phyloP scores from a whole-genome alignment of 2,329 filamentous ascomycete genomes.

The Colletotrichum kahawae region DNA sequence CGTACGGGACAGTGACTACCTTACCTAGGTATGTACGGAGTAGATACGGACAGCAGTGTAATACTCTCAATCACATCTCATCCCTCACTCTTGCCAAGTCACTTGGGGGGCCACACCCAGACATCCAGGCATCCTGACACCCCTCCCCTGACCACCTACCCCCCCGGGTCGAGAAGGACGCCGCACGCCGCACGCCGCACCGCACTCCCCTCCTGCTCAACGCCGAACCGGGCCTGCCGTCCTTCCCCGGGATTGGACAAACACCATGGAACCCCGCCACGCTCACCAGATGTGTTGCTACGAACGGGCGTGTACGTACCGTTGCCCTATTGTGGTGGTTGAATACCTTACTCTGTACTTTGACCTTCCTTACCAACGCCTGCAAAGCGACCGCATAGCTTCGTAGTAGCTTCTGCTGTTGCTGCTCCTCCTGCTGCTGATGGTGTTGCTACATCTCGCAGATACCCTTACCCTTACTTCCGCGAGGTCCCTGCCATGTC shows the following conservation, averaged over 20 bases:
- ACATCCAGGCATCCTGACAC: conserved; percentile 19
- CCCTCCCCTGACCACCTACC: background rate
- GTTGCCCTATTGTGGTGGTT: background rate
- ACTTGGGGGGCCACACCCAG: conserved; percentile 13
- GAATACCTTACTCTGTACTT: background rate
- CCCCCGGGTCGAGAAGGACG: background rate
- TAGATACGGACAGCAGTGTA: background rate
- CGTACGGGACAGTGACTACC: background rate
- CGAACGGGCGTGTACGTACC: conserved; percentile 4
- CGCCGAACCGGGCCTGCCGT: conserved; percentile 9
- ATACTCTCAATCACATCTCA: conserved; percentile 18
- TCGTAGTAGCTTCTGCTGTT: background rate
- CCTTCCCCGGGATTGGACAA: conserved; percentile 22
- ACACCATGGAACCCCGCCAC: conserved; percentile 19
- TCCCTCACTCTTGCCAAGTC: conserved; percentile 19
- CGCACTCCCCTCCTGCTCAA: conserved; percentile 18
- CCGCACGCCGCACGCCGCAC: background rate
- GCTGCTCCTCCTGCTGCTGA: background rate
- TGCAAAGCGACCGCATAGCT: background rate
- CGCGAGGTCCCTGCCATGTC: background rate
- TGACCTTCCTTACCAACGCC: background rate
- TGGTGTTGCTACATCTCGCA: background rate
- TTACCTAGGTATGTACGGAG: background rate
- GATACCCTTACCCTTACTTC: background rate
- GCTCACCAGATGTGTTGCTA: conserved; percentile 12